Evolutionary conservation across 805 yeast species (phyloP), one percentile per base, ranked within the genome.

Genomic region (Metahyphopichia silvanorum): DNA sequence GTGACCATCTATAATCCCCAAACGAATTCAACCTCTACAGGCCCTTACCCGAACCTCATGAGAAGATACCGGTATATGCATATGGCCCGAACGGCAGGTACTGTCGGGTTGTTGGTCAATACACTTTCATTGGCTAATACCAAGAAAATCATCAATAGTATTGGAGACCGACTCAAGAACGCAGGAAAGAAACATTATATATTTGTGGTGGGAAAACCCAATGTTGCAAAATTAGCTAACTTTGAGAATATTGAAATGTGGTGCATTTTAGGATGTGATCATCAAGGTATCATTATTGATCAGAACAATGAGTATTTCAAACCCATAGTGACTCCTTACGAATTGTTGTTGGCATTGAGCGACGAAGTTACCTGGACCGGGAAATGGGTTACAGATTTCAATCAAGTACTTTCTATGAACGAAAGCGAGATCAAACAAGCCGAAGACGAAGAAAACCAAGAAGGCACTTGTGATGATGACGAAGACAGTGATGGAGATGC

Each of bases 201-300:
- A 53, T 88, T 93, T 63, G 98, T 89, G 3, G 98, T 93, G 4
- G 98, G 98, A 8, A 93, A 93, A 56, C 98, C 98, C 7, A 93
- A 93, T 51, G 97, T 93, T 13, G 96, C 98, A 16, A 93, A 93
- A 51, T 66, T 93, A 32, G 98, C 98, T 7, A 93, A 93, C 55
- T 93, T 93, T 53, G 98, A 91, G 41, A 80, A 78, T n/a, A 76
- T 93, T 10, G 98, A 93, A 46, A 73, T 86, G 15, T 93, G 98
- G 98, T 89, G 95, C 50, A 76, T 93, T 9, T 59, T 93, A 10
- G 98, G 98, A 0, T 93, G 98, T 55, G 88, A 94, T 8, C 87
- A 88, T 46, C 89, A 94, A 33, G 98, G 98, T 4, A 82, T 91
- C 16, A 79, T 91, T 22, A 57, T 93, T 10, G 96, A 91, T 55